Percentiles rank a stretch among this genome's conserved stretches.
phyloP scores from a whole-genome alignment of 2,329 filamentous ascomycete species.

The Aspergillus neoniger region DNA sequence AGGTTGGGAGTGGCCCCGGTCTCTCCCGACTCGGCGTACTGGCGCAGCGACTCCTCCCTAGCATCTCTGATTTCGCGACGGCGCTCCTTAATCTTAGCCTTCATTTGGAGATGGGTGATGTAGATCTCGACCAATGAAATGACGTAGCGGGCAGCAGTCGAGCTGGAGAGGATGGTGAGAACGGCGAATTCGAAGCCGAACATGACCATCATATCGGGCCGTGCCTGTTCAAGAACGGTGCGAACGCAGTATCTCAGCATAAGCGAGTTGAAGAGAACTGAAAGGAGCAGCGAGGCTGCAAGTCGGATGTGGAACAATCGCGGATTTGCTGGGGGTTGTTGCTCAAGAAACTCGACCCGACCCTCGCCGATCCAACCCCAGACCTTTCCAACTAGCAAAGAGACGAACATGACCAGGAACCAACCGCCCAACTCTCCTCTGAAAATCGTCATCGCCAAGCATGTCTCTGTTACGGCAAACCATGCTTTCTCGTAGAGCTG shows the following conservation, averaged over 20 bases:
- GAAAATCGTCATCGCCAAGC: slow-evolving; percentile 97
- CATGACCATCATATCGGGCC: slow-evolving; percentile 99
- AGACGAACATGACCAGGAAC: slow-evolving; percentile 96
- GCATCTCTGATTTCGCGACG: slow-evolving; percentile 65
- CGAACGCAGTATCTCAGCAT: slow-evolving; percentile 80
- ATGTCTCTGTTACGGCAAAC: slow-evolving; percentile 97
- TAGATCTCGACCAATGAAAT: slow-evolving; percentile 76
- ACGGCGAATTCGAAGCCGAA: slow-evolving; percentile 98
- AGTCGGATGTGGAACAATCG: slow-evolving; percentile 83
- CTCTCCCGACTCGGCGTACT: slow-evolving; percentile 39
- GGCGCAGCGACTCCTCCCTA: slow-evolving; percentile 50
- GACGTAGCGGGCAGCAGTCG: slow-evolving; percentile 75
- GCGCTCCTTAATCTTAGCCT: slow-evolving; percentile 66
- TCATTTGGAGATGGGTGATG: slow-evolving; percentile 74
- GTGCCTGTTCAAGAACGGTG: slow-evolving; percentile 80
- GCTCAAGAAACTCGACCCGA: slow-evolving; percentile 88
- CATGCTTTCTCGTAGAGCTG: slow-evolving; percentile 96
- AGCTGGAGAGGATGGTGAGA: slow-evolving; percentile 74
- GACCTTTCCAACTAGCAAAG: slow-evolving; percentile 87
- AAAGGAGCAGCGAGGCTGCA: slow-evolving; percentile 74
- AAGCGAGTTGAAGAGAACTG: slow-evolving; percentile 75
- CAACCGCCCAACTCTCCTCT: slow-evolving; percentile 90
- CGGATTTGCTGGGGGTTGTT: slow-evolving; percentile 89
- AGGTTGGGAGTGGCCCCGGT: slow-evolving; percentile 47
- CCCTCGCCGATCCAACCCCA: slow-evolving; percentile 99